Conservation (phyloP, 192 early-diverging fungal species). For the Fimicolochytrium jonesii region DNA sequence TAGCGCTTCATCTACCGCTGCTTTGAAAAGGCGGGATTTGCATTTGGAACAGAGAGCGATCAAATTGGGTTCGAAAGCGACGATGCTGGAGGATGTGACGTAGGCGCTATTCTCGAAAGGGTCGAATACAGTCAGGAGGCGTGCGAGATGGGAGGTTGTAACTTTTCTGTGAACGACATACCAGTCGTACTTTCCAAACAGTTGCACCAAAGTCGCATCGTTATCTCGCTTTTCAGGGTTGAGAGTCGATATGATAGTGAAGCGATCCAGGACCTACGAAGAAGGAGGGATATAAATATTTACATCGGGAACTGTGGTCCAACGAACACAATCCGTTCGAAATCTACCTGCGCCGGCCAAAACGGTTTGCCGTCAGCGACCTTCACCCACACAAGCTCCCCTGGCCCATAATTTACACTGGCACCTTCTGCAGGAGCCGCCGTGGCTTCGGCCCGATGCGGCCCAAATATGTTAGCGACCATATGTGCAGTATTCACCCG, state of each 20-base stretch:
- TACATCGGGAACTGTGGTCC: not conserved
- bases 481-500: too few relatives aligned
- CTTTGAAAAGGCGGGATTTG: not conserved
- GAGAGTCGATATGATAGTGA: not conserved
- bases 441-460: too few relatives aligned
- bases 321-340: not conserved
- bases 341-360: slow-evolving; percentile 6
- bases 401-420: too few relatives aligned
- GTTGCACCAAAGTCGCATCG: not conserved
- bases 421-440: too few relatives aligned
- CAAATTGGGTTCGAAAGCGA: not conserved
- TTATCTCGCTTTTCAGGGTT: not conserved
- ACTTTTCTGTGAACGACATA: not conserved
- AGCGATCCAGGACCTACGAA: slow-evolving; percentile 2
- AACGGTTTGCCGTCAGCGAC: too few relatives aligned
- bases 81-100: not conserved
- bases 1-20: not conserved
- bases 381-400: too few relatives aligned
- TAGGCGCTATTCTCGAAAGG: not conserved
- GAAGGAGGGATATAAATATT: not conserved
- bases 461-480: too few relatives aligned
- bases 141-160: too few relatives aligned
- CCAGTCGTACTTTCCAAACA: slow-evolving; percentile 1
- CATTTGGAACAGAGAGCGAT: not conserved
- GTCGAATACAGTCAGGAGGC: too few relatives aligned